Evolutionary conservation across 148 eudicot genomes (phyloP).

Genomic region (Polygonum maritimum): DNA sequence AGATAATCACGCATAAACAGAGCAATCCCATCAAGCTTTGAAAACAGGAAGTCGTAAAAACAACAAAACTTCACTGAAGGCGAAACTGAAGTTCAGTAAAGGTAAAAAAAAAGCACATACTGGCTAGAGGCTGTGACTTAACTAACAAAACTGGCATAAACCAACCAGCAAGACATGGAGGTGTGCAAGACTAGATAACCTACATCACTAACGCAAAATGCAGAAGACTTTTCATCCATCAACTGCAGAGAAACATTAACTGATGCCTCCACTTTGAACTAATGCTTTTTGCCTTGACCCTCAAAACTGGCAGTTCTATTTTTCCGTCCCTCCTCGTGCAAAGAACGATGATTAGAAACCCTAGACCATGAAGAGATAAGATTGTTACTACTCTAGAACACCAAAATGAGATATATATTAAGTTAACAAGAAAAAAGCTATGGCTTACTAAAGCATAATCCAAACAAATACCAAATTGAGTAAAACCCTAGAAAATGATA

Average conservation of each 20-base stretch:
- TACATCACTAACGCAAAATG: constrained; percentile 33
- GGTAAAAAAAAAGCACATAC: constrained; percentile 26
- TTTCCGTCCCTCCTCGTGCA: constrained; percentile 47
- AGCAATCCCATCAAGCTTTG: constrained; percentile 18
- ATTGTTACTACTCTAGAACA: constrained; percentile 4
- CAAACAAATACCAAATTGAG: constrained; percentile 4
- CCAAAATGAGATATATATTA: background rate
- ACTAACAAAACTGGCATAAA: constrained; percentile 58
- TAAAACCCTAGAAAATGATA: background rate
- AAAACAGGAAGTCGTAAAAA: constrained; percentile 18
- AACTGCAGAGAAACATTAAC: constrained; percentile 12
- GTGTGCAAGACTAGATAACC: constrained; percentile 46
- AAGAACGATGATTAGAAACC: constrained; percentile 36
- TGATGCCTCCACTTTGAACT: constrained; percentile 16
- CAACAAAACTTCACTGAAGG: constrained; percentile 44
- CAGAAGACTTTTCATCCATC: constrained; percentile 21
- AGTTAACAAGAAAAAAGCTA: background rate
- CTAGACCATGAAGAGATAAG: constrained; percentile 27
- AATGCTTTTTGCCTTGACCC: constrained; percentile 50
- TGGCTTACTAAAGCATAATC: background rate
- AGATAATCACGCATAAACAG: background rate
- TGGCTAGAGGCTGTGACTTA: constrained; percentile 64
- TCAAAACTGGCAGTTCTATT: constrained; percentile 33
- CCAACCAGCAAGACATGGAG: constrained; percentile 39
- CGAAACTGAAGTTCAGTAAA: constrained; percentile 33